A percentile compares a stretch with the other conserved stretches of the same genome.
Conservation (phyloP, 352 stramenopile species). For the Phytophthora ohioensis region DNA sequence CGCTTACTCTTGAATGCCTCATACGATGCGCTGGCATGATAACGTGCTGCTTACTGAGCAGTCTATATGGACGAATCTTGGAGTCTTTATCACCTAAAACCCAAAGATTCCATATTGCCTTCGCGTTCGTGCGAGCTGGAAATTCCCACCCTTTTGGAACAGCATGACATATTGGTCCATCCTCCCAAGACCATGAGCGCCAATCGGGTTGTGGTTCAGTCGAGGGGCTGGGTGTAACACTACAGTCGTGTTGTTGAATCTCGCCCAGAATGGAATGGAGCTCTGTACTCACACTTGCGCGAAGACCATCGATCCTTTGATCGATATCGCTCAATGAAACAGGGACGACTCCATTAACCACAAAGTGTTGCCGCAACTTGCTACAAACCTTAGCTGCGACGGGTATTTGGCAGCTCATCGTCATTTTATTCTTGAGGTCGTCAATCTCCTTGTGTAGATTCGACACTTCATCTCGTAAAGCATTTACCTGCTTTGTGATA, state of each 20-base stretch:
- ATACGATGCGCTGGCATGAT: slow-evolving; percentile 10
- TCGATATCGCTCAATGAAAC: not conserved
- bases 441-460: slow-evolving; percentile 1
- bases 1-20: slow-evolving; percentile 11
- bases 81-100: slow-evolving; percentile 10
- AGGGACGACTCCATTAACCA: slow-evolving; percentile 7
- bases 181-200: slow-evolving; percentile 1
- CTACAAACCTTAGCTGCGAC: slow-evolving; percentile 5
- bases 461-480: not conserved
- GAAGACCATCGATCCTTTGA: too few relatives aligned
- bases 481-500: slow-evolving; percentile 9
- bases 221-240: not conserved
- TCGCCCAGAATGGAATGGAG: too few relatives aligned
- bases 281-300: too few relatives aligned
- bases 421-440: not conserved
- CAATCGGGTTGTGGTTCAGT: not conserved
- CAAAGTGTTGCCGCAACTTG: slow-evolving; percentile 15
- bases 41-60: slow-evolving; percentile 15
- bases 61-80: slow-evolving; percentile 1
- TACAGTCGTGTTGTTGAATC: too few relatives aligned
- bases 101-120: slow-evolving; percentile 16
- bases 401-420: not conserved
- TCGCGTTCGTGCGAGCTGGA: slow-evolving; percentile 2
- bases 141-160: slow-evolving; percentile 12
- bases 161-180: slow-evolving; percentile 7